Evolutionary conservation across 768 basidiomycete species (phyloP), one percentile per base, ranked within the genome.

Genomic region (Kwoniella dendrophila): DNA sequence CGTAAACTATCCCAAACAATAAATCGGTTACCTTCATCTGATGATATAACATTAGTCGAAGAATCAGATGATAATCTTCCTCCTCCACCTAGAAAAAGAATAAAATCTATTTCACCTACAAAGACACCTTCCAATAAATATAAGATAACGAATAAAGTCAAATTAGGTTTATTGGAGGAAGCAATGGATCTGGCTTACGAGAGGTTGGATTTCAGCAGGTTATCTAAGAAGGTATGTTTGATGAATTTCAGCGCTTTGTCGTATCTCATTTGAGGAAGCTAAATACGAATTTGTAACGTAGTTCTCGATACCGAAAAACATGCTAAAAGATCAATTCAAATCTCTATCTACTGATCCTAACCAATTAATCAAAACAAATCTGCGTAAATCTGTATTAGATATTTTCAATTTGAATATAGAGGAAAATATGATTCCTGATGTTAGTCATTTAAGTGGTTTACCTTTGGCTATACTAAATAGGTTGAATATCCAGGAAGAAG

Each of bases 281-380:
- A 6, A 32, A 49, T 30, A n/a, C 10, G 6, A 49, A 27, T 49
- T 43, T 16, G 0, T 7, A 7, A 10, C 27, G 29, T n/a, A 51
- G 49, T 33, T 33, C n/a, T 16, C 16, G 7, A 51, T 51, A n/a
- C 30, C 49, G 12, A 33, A 51, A 24, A 6, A 3, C 3, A 14
- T 32, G 6, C n/a, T 51, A 6, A 32, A 30, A 34, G 49, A 51
- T 51, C 49, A 51, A 22, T 51, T 51, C 32, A 32, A 51, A 18
- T 33, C 49, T 2, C 22, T n/a, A 18, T 3, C 32, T 33, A 8
- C 14, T 0, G 30, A 22, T 36, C 49, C 49, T 11, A n/a, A 32
- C 14, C n/a, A 4, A 3, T n/a, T 36, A n/a, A 51, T 26, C 1
- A 29, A 33, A 6, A 51, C 33, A 22, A 51, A 51, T 51, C 8